Conservation (phyloP, 257 asterid species). For the Solanum sitiens region DNA sequence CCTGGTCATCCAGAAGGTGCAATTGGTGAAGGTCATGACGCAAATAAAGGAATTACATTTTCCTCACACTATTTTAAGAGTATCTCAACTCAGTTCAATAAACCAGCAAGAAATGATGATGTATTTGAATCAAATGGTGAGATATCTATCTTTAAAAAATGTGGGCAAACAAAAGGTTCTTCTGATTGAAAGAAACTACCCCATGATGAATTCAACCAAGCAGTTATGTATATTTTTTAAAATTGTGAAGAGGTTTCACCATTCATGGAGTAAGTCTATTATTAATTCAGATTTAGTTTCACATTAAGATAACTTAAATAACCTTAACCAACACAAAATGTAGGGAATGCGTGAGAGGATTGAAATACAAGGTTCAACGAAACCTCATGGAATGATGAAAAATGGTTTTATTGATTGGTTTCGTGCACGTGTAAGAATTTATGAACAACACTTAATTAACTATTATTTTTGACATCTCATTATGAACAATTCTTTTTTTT, state of each 20-base stretch:
- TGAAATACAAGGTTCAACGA: neutral
- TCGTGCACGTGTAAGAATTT: neutral
- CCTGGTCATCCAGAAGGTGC: too few species aligned
- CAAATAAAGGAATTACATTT: too few species aligned
- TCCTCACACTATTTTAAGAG: too few species aligned
- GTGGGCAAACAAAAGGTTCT: neutral
- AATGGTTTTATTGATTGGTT: neutral
- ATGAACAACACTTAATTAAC: neutral
- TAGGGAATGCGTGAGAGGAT: neutral
- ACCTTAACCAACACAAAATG: neutral
- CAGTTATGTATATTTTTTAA: neutral
- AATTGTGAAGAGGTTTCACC: too few species aligned
- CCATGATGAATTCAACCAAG: neutral
- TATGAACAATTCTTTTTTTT: neutral
- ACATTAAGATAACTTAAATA: neutral
- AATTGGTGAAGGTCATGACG: too few species aligned
- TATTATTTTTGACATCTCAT: neutral
- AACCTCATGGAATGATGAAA: neutral
- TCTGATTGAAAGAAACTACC: neutral
- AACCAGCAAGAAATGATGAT: neutral
- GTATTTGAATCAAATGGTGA: neutral
- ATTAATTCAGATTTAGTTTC: too few species aligned
- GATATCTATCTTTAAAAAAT: neutral
- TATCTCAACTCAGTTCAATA: neutral
- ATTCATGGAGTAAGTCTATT: too few species aligned